A percentile compares a stretch with the other conserved stretches of the same genome.
phyloP scores from a whole-genome alignment of 345 rosid species.

The Euclidium syriacum region DNA sequence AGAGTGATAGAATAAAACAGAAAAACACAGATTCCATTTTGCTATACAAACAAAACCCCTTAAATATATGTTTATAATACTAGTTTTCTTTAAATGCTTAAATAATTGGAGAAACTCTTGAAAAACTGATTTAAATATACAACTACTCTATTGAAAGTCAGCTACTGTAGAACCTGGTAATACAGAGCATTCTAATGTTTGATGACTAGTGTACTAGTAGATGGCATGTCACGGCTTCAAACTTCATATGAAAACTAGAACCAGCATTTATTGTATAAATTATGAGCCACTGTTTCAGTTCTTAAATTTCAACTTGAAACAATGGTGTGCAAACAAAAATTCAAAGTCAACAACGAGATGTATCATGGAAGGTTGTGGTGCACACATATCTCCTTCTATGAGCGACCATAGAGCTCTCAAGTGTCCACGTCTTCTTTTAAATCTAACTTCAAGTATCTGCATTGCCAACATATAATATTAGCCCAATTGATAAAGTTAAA shows the following conservation, averaged over 20 bases:
- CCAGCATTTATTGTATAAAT: neutral
- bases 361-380: too few relatives aligned
- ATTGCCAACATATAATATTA: too few relatives aligned
- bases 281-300: neutral
- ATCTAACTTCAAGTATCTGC: too few relatives aligned
- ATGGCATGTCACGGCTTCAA: neutral
- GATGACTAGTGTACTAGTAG: constrained; percentile 2
- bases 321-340: too few relatives aligned
- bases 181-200: neutral
- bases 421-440: too few relatives aligned
- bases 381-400: too few relatives aligned
- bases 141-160: neutral
- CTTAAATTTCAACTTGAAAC: too few relatives aligned
- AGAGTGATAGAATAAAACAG: neutral
- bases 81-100: neutral
- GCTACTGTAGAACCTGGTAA: neutral
- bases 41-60: neutral
- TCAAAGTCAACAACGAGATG: too few relatives aligned
- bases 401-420: too few relatives aligned
- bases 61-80: neutral
- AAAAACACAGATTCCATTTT: neutral
- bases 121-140: neutral
- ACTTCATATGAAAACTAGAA: neutral
- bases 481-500: too few relatives aligned
- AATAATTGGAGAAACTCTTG: neutral